Evolutionary conservation across 148 eudicot species (phyloP).

Genomic region (Mesembryanthemum crystallinum): DNA sequence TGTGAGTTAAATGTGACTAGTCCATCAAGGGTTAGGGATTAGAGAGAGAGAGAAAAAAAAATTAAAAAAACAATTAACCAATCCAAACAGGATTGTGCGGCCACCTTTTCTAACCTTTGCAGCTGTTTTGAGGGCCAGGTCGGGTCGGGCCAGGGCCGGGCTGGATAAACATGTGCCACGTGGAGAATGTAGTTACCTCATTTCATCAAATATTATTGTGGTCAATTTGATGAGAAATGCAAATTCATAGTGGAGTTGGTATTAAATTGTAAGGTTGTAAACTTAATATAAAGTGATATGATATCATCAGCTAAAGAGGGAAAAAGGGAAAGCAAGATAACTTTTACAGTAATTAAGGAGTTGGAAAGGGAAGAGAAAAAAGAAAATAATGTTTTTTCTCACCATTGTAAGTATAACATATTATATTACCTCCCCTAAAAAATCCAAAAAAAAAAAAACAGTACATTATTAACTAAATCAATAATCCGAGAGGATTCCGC

Average conservation of each 20-base stretch:
- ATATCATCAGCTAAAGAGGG: conserved; percentile 15
- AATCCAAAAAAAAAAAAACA: too few species aligned
- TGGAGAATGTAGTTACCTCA: not conserved
- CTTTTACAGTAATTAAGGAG: conserved; percentile 3
- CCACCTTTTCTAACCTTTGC: conserved; percentile 1
- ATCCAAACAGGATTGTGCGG: not conserved
- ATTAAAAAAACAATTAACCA: too few species aligned
- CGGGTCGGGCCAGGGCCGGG: not conserved
- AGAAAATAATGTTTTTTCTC: too few species aligned
- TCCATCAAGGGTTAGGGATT: conserved; percentile 6
- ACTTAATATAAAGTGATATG: not conserved
- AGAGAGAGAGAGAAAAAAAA: conserved; percentile 14
- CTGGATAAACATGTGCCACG: conserved; percentile 10
- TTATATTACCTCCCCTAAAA: too few species aligned
- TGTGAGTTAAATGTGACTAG: conserved; percentile 23
- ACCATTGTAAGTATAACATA: too few species aligned
- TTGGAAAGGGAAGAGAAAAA: not conserved
- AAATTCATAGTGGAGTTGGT: conserved; percentile 33
- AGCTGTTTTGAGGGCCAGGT: not conserved
- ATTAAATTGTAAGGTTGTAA: not conserved
- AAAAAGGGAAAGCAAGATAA: not conserved
- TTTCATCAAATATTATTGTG: not conserved
- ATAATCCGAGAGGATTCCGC: too few species aligned
- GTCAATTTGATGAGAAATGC: conserved; percentile 16
- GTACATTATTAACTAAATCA: too few species aligned